Base-by-base conservation (phyloP, 116 monocot species). In the Phalaenopsis hybrid region DNA sequence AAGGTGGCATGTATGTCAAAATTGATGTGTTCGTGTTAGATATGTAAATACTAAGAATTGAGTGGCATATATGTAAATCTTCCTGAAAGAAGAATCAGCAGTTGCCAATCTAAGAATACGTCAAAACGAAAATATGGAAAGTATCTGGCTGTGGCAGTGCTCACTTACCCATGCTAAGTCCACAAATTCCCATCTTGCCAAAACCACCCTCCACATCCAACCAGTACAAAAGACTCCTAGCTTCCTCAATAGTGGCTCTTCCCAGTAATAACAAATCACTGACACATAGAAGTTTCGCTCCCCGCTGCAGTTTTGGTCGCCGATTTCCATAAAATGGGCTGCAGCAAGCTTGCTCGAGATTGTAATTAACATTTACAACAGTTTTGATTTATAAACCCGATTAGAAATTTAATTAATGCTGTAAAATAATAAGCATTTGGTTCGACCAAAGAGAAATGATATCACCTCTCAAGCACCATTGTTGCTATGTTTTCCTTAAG, bases 121-220 rank as follows among this genome's bases (percentile, higher is more conserved):
- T 9, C 46, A 46, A 75, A 75, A 2, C 44, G 0, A 45, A n/a
- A 17, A 43, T 20, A 75, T 18, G 31, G 44, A 44, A 45, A 43
- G 31, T 9, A 75, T 5, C 45, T 5, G 44, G 44, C 75, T 16
- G 18, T 31, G 45, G 21, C 21, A 46, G 46, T 75, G 15, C 75
- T 46, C 75, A 77, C 83, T 86, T 98, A 98, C 98, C 98, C 98
- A 98, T 95, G 92, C 98, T 95, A 86, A 98, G 98, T 72, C 98
- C 98, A 76, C 98, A 95, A 52, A 98, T 89, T 70, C 98, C 98
- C 16, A 91, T 98, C 88, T 95, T 98, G 82, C 94, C 93, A 89
- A 89, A 93, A 74, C 95, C 98, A 86, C 89, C 91, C 79, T 98
- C 95, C 80, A 72, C 81, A 75, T 95, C 95, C 83, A 95, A 83